Conservation (phyloP, 2,329 filamentous ascomycete species). For the Trichophyton equinum region DNA sequence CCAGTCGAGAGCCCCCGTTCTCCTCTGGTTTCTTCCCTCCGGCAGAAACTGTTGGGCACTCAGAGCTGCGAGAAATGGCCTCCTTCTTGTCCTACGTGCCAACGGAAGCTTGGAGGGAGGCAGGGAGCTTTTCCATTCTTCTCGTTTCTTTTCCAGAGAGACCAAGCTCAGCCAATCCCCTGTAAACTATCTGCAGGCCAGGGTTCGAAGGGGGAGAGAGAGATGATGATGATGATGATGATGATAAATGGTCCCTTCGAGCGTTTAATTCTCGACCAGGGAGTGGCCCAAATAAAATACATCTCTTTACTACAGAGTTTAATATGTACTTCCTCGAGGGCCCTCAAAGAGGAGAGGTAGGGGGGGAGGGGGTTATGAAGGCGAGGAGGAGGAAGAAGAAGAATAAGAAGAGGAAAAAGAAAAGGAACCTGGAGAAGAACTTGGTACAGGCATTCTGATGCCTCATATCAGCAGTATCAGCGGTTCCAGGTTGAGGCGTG, state of each 20-base stretch:
- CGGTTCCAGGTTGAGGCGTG: slow-evolving; percentile 10
- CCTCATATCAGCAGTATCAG: slow-evolving; percentile 5
- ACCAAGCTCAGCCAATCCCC: neutral
- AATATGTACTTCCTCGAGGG: neutral
- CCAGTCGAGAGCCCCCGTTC: neutral
- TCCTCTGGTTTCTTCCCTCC: neutral
- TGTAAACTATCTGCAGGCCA: neutral
- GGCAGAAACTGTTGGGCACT: neutral
- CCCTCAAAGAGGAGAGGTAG: too few species aligned
- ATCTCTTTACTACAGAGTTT: neutral
- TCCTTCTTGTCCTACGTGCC: neutral
- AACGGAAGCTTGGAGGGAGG: neutral
- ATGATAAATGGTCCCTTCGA: neutral
- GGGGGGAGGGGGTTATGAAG: neutral
- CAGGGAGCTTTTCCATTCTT: neutral
- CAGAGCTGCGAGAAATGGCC: neutral
- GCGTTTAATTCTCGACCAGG: neutral
- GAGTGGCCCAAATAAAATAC: neutral
- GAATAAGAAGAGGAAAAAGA: neutral
- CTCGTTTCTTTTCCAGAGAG: neutral
- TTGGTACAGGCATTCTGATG: neutral
- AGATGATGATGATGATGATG: too few species aligned
- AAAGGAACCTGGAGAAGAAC: neutral
- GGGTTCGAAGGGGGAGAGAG: neutral
- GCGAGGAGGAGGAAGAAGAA: neutral